These are phyloP conservation scores for Debaryomyces hansenii DNA, from an alignment of 805 yeast species.

Conservation along the genomic window DNA sequence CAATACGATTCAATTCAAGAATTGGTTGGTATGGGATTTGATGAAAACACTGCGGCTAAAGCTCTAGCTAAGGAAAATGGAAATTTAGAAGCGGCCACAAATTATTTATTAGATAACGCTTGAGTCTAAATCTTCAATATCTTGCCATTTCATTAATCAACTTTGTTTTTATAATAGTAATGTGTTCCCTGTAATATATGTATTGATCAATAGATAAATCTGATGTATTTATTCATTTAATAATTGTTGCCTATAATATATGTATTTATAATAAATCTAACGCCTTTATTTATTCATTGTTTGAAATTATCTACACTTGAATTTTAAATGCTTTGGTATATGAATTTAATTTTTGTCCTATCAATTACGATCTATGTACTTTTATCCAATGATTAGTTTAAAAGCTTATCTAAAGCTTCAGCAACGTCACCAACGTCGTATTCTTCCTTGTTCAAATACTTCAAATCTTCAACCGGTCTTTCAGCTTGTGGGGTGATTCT, in stretches of 20 bases:
- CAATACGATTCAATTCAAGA: constrained; percentile 70
- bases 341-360: no score
- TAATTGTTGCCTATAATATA: no score
- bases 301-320: no score
- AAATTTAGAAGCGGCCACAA: constrained; percentile 86
- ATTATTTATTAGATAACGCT: constrained; percentile 73
- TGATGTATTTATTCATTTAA: background rate
- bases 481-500: constrained; percentile 75
- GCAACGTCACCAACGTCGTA: constrained; percentile 32
- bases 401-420: constrained; percentile 23
- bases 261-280: no score
- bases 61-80: constrained; percentile 72
- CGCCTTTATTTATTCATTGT: no score
- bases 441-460: constrained; percentile 39
- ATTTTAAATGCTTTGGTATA: no score
- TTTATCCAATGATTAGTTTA: constrained; percentile 1
- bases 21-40: constrained; percentile 87
- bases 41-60: constrained; percentile 56
- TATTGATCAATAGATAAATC: background rate
- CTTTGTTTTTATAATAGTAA: no score
- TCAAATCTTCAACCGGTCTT: constrained; percentile 53
- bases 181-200: background rate
- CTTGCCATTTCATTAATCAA: background rate
- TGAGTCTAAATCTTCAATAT: constrained; percentile 17
- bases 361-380: no score